phyloP scores from a whole-genome alignment of 495 filamentous ascomycete genomes.

The Rostrohypoxylon terebratum region DNA sequence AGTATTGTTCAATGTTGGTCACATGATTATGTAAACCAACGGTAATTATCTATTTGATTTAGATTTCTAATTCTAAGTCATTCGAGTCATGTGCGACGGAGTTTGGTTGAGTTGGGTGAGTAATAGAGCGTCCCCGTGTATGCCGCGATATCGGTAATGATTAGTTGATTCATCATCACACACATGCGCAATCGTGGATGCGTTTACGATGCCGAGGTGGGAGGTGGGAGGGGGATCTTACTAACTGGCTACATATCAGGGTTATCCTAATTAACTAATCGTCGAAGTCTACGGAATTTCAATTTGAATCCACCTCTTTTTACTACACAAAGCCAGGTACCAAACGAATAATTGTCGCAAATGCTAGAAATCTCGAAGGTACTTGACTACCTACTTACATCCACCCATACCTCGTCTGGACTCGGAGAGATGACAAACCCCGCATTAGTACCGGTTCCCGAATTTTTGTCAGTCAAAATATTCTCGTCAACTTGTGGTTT shows the following conservation, averaged over 20 bases:
- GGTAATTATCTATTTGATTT: slow-evolving; percentile 23
- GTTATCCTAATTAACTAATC: slow-evolving; percentile 2
- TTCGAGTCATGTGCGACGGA: slow-evolving; percentile 40
- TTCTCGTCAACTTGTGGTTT: background rate
- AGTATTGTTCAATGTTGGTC: slow-evolving; percentile 7
- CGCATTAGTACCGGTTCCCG: slow-evolving; percentile 34
- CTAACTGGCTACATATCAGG: slow-evolving; percentile 17
- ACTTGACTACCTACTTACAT: too few species aligned
- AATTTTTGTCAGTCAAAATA: background rate
- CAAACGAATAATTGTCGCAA: background rate
- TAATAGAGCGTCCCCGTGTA: slow-evolving; percentile 24
- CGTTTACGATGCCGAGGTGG: slow-evolving; percentile 30
- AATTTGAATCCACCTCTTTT: background rate
- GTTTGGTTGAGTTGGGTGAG: background rate
- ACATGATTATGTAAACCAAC: slow-evolving; percentile 16
- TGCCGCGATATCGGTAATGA: slow-evolving; percentile 40
- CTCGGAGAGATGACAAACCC: slow-evolving; percentile 37
- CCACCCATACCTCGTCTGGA: background rate
- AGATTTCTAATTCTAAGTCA: slow-evolving; percentile 10
- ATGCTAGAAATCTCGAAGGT: too few species aligned
- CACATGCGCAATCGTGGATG: background rate
- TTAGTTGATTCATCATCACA: slow-evolving; percentile 34
- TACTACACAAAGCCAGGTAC: slow-evolving; percentile 9
- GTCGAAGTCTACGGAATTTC: slow-evolving; percentile 25
- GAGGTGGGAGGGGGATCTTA: slow-evolving; percentile 36